A percentile compares a stretch with the other conserved stretches of the same genome.
Conservation (phyloP, 306 rosid genomes). For the Citrullus amarus region DNA sequence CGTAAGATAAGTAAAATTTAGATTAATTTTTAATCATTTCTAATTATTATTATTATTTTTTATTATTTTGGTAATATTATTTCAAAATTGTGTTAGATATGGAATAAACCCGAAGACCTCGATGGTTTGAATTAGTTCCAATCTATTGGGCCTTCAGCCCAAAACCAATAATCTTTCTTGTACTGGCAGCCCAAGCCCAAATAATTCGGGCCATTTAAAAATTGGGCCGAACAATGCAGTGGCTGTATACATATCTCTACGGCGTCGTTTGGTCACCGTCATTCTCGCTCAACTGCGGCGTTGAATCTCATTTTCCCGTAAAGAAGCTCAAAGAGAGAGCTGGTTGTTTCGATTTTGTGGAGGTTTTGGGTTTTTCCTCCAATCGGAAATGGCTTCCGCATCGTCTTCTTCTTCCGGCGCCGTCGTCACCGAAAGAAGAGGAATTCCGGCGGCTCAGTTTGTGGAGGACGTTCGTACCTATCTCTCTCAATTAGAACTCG, state of each 20-base stretch:
- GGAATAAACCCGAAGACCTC: background rate
- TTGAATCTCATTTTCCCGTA: background rate
- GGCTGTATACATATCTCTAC: background rate
- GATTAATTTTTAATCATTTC: no score
- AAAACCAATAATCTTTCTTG: background rate
- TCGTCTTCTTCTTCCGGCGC: conserved; percentile 31
- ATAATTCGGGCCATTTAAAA: background rate
- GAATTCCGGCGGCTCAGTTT: conserved; percentile 90
- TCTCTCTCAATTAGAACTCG: conserved; percentile 55
- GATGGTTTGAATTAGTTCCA: background rate
- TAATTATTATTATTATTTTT: no score
- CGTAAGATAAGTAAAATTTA: no score
- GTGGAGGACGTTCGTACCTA: conserved; percentile 81
- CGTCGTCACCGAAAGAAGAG: conserved; percentile 60
- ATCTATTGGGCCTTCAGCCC: background rate
- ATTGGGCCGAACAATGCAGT: background rate
- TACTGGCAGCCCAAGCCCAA: background rate
- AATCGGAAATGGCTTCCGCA: conserved; percentile 32
- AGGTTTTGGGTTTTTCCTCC: conserved; percentile 9
- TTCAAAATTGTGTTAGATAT: background rate
- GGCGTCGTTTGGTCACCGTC: background rate
- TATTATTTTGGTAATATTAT: background rate
- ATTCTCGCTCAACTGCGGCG: background rate
- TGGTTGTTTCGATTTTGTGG: background rate
- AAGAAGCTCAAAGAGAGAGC: background rate